Percentiles rank a stretch among this genome's conserved stretches.
phyloP scores from a whole-genome alignment of 805 yeast species.

The Hermanozyma aechmeae region DNA sequence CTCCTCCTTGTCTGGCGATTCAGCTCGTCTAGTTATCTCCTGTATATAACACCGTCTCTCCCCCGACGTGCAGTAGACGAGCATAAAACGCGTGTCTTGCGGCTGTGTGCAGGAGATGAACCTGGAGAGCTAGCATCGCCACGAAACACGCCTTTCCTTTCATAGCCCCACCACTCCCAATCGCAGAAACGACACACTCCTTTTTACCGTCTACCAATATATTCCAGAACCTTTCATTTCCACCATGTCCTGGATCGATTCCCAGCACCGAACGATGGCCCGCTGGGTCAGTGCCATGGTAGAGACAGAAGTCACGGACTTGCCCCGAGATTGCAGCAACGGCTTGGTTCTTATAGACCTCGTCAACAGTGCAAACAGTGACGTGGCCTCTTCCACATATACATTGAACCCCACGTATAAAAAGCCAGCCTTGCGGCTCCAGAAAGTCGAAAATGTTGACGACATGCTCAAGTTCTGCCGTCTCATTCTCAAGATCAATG shows the following conservation, averaged over 20 bases:
- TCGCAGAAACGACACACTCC: too few species aligned
- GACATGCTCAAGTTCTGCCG: slow-evolving; percentile 33
- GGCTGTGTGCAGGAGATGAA: too few species aligned
- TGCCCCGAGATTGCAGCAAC: slow-evolving; percentile 26
- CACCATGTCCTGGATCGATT: slow-evolving; percentile 36
- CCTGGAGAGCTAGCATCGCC: too few species aligned
- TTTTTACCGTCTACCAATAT: too few species aligned
- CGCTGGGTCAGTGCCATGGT: slow-evolving; percentile 41
- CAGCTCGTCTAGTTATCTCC: too few species aligned
- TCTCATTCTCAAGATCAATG: slow-evolving; percentile 28
- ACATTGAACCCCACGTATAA: slow-evolving; percentile 21
- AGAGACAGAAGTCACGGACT: slow-evolving; percentile 10
- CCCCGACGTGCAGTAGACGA: too few species aligned
- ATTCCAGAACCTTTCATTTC: too few species aligned
- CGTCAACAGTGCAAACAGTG: slow-evolving; percentile 16
- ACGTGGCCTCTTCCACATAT: slow-evolving; percentile 12
- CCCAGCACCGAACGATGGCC: slow-evolving; percentile 40
- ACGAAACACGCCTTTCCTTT: too few species aligned
- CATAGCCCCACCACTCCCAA: too few species aligned
- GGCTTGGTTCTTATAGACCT: slow-evolving; percentile 32
- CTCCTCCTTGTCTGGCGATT: too few species aligned
- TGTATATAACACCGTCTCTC: too few species aligned
- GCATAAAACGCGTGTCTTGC: too few species aligned
- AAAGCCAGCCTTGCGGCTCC: slow-evolving; percentile 33
- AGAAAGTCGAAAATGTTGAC: slow-evolving; percentile 38